Base-by-base conservation (phyloP, 345 rosid genomes). In the Psidium friedrichsthalianum region DNA sequence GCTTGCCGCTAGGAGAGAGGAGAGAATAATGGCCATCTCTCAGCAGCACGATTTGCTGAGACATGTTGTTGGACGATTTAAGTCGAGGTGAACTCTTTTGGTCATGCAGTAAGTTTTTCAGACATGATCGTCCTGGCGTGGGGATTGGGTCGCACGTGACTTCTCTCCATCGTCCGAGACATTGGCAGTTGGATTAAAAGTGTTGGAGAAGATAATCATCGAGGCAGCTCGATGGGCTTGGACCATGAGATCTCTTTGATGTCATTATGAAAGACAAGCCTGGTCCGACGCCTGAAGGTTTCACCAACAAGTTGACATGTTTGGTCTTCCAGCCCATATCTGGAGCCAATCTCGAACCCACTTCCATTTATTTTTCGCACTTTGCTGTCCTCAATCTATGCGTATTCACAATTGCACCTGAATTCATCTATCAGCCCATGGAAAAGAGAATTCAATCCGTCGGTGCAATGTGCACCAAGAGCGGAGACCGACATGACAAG, bases 1-100 rank as follows among this genome's bases (percentile, higher is more conserved):
- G 91, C 86, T 92, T 93, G 40, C 92, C 91, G 18, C 94, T 92
- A 2, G 95, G 94, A 29, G 96, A 93, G 84, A n/a, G n/a, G 91
- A 94, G 78, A 90, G 91, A 16, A 93, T 85, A 15, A 91, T 89
- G 69, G 93, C 94, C 44, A 91, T 55, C 76, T 55, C 64, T 94
- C 87, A 5, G 91, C 93, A 7, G 85, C 92, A 57, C 92, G 91
- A 44, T 27, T 27, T 27, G 74, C 74, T 13, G 6, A 59, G 27
- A 59, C 74, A 15, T 6, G 74, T 61, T 12, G 16, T 58, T 61
- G 10, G 20, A 1, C 5, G 40, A 27, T 27, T 27, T 11, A 1
- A 12, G 9, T n/a, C 16, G 8, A 61, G 74, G 40, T 18, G 27
- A 59, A n/a, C n/a, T 40, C 32, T 64, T 32, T 21, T 32, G 42